Conservation (phyloP, 139 green algal species). For the Klebsormidium nitens region DNA sequence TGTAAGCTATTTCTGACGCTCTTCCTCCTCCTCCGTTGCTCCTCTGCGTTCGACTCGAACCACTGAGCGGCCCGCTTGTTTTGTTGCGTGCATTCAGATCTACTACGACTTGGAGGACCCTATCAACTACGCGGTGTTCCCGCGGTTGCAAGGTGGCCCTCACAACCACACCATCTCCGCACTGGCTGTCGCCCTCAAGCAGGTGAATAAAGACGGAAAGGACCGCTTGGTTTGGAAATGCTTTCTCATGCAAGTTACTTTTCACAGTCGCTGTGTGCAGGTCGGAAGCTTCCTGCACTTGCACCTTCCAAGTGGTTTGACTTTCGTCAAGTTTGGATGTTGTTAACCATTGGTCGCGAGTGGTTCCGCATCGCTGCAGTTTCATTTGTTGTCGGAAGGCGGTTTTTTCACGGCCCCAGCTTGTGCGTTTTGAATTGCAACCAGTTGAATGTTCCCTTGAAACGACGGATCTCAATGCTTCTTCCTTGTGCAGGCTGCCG, state of each 20-base stretch:
- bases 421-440: neutral
- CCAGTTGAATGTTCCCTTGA: neutral
- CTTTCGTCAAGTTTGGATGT: too few species aligned
- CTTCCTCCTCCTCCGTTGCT: neutral
- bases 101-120: conserved; percentile 89
- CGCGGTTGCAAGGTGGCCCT: conserved; percentile 85
- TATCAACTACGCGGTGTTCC: conserved; percentile 85
- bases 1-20: neutral
- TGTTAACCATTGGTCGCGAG: too few species aligned
- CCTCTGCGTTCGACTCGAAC: too few species aligned
- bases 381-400: too few species aligned
- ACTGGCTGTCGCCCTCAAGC: conserved; percentile 91
- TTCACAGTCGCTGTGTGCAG: too few species aligned
- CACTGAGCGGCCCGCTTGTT: neutral
- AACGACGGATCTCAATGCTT: neutral
- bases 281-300: too few species aligned
- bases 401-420: too few species aligned
- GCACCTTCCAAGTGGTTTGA: too few species aligned
- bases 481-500: conserved; percentile 72
- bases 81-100: conserved; percentile 24
- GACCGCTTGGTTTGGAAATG: too few species aligned
- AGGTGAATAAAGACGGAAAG: conserved; percentile 50
- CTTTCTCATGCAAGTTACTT: too few species aligned
- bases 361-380: too few species aligned
- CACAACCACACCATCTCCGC: conserved; percentile 99